Evolutionary conservation across 2,329 filamentous ascomycete genomes (phyloP).

Genomic region (Exophiala aquamarina): DNA sequence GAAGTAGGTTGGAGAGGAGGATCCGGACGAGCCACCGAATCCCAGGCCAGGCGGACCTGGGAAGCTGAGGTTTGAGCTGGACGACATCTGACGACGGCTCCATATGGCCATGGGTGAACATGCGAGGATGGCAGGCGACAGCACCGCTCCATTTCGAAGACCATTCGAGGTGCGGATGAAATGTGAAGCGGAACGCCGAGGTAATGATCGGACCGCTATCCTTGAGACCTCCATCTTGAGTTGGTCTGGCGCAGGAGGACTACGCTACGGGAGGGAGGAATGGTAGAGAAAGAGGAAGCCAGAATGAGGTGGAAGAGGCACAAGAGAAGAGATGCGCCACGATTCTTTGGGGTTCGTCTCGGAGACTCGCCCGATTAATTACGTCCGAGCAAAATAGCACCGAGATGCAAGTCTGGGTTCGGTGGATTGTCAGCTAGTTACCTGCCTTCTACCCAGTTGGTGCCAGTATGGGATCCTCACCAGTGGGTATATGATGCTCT

Average conservation of each 20-base stretch:
- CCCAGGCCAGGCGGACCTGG: constrained; percentile 34
- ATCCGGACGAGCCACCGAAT: constrained; percentile 30
- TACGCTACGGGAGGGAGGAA: neutral
- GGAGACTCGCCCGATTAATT: no score
- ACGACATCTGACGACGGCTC: constrained; percentile 26
- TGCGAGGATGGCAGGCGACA: constrained; percentile 12
- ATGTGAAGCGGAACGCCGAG: constrained; percentile 2
- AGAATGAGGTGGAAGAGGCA: no score
- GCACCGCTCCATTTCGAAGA: constrained; percentile 4
- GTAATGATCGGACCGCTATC: neutral
- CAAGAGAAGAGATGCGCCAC: no score
- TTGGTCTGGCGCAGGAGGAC: neutral
- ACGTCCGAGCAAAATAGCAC: no score
- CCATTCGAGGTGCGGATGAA: neutral
- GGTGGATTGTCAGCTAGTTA: no score
- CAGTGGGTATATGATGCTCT: no score
- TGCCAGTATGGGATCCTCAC: no score
- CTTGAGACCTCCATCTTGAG: constrained; percentile 11
- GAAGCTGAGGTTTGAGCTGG: constrained; percentile 16
- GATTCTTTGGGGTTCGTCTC: no score
- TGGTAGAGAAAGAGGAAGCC: no score
- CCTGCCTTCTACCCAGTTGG: no score
- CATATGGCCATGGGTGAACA: constrained; percentile 26
- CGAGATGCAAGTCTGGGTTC: no score
- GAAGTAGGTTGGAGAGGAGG: constrained; percentile 73